A percentile compares a stretch with the other conserved stretches of the same genome.
Conservation (phyloP, 805 yeast genomes). For the Candida anglica region DNA sequence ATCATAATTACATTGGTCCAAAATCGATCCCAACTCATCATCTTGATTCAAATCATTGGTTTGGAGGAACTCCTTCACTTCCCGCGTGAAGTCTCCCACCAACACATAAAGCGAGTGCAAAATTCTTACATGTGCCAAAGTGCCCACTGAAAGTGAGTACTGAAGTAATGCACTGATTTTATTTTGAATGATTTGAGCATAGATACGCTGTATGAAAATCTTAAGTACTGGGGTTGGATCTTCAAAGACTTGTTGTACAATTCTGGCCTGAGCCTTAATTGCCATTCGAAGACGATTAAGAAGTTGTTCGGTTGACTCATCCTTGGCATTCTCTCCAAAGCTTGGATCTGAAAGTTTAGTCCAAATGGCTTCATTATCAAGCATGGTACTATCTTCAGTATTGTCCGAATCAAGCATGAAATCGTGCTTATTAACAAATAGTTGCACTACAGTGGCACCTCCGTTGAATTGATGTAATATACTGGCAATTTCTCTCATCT, state of each 20-base stretch:
- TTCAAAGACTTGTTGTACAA: slow-evolving; percentile 70
- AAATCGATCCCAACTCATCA: slow-evolving; percentile 41
- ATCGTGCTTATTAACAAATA: slow-evolving; percentile 76
- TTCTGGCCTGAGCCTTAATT: slow-evolving; percentile 66
- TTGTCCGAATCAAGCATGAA: slow-evolving; percentile 50
- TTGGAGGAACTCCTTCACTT: slow-evolving; percentile 57
- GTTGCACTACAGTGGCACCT: slow-evolving; percentile 76
- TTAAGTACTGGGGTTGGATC: slow-evolving; percentile 65
- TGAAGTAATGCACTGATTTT: slow-evolving; percentile 56
- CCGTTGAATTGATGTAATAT: slow-evolving; percentile 78
- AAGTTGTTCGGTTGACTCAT: slow-evolving; percentile 47
- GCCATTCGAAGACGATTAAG: slow-evolving; percentile 53
- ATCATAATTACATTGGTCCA: slow-evolving; percentile 74
- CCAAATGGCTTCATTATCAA: slow-evolving; percentile 54
- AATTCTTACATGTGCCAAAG: slow-evolving; percentile 71
- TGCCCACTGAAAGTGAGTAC: slow-evolving; percentile 58
- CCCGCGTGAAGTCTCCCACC: slow-evolving; percentile 57
- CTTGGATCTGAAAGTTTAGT: slow-evolving; percentile 56
- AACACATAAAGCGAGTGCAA: slow-evolving; percentile 62
- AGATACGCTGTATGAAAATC: slow-evolving; percentile 69
- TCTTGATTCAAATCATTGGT: slow-evolving; percentile 44
- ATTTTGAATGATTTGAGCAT: slow-evolving; percentile 64
- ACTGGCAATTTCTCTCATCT: slow-evolving; percentile 72
- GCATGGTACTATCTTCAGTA: slow-evolving; percentile 13
- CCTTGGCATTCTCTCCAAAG: slow-evolving; percentile 43